These are phyloP conservation scores for Tagetes erecta DNA, from an alignment of 129 eudicot genomes.

Conservation along the genomic window DNA sequence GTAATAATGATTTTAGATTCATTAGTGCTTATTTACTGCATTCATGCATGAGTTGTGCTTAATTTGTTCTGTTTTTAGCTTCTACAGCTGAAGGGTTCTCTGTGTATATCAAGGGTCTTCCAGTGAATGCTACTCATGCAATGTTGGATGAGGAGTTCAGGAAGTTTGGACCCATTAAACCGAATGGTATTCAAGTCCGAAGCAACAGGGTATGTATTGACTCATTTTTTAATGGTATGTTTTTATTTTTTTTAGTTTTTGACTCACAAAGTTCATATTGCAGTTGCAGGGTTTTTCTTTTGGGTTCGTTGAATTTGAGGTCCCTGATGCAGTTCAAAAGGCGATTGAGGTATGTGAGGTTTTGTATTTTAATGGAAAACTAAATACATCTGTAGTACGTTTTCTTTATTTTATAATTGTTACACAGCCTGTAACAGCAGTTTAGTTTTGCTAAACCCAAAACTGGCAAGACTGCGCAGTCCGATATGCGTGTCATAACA, in stretches of 20 bases:
- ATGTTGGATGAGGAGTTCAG: slow-evolving; percentile 65
- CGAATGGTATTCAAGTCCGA: slow-evolving; percentile 77
- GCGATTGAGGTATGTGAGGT: slow-evolving; percentile 70
- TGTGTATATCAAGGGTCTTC: slow-evolving; percentile 61
- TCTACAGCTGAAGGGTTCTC: slow-evolving; percentile 72
- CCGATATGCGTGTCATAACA: too few species aligned
- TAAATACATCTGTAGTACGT: not conserved
- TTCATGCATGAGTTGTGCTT: not conserved
- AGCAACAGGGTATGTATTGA: slow-evolving; percentile 57
- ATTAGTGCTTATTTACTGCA: not conserved
- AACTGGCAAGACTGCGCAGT: too few species aligned
- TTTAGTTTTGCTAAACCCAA: not conserved
- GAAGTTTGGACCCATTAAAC: slow-evolving; percentile 80
- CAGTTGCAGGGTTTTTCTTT: slow-evolving; percentile 80
- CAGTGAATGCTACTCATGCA: slow-evolving; percentile 57
- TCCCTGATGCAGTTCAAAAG: slow-evolving; percentile 57
- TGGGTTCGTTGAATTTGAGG: slow-evolving; percentile 94
- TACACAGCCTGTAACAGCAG: not conserved
- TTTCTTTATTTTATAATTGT: not conserved
- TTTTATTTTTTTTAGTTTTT: not conserved
- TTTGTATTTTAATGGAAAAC: not conserved
- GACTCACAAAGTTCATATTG: slow-evolving; percentile 23
- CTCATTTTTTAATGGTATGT: not conserved
- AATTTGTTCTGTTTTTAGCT: not conserved
- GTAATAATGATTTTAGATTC: not conserved